Percentiles rank a stretch among this genome's conserved stretches.
phyloP scores from a whole-genome alignment of 1,284 basidiomycete genomes.

The Ustilago curta region DNA sequence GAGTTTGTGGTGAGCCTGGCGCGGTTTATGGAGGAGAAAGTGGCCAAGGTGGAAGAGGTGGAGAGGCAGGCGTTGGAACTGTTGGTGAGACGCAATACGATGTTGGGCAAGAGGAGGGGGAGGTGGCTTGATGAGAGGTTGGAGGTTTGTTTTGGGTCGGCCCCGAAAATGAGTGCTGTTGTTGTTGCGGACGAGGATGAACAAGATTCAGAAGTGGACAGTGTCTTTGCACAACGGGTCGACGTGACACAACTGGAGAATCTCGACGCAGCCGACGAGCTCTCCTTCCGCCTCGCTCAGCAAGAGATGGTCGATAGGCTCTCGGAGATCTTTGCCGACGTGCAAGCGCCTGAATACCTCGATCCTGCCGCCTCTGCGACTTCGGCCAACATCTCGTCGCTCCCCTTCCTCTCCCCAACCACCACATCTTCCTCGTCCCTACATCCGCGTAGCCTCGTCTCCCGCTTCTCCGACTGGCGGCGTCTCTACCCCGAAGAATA shows the following conservation, averaged over 20 bases:
- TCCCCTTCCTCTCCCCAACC: not conserved
- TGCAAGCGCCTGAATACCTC: constrained; percentile 60
- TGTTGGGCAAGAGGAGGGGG: constrained; percentile 32
- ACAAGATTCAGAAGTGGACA: constrained; percentile 2
- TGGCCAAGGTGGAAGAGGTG: constrained; percentile 48
- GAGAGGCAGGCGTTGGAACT: constrained; percentile 50
- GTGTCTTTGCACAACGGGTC: not conserved
- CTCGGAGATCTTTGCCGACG: constrained; percentile 43
- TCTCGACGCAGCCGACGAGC: constrained; percentile 26
- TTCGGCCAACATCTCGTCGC: not conserved
- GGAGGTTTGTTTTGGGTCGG: constrained; percentile 35
- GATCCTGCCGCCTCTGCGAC: constrained; percentile 31
- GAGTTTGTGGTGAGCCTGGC: constrained; percentile 57
- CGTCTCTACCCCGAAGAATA: constrained; percentile 57
- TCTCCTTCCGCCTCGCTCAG: constrained; percentile 38
- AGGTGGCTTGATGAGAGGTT: constrained; percentile 46
- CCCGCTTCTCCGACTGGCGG: constrained; percentile 59
- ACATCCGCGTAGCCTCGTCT: constrained; percentile 53
- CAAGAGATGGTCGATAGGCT: constrained; percentile 15
- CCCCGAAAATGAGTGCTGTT: constrained; percentile 21
- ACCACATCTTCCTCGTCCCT: not conserved
- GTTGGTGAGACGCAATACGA: constrained; percentile 28
- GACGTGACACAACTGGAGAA: constrained; percentile 7
- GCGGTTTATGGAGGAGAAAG: constrained; percentile 60
- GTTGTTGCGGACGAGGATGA: constrained; percentile 14